Conservation (phyloP, 176 grass and related monocot genomes). For the Pharus latifolius region DNA sequence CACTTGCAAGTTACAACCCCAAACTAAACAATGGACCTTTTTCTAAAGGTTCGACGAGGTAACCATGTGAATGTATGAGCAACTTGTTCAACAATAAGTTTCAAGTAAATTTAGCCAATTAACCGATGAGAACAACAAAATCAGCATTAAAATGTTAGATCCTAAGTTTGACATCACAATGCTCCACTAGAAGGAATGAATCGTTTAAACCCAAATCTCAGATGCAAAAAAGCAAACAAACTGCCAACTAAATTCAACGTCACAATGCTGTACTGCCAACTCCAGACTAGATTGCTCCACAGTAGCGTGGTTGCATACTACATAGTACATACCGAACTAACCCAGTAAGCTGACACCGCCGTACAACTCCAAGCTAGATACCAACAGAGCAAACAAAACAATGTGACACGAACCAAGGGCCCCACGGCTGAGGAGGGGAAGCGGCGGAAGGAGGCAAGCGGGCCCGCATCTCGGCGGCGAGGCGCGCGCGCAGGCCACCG, state of each 20-base stretch:
- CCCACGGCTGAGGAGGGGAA: constrained; percentile 71
- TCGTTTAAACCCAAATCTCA: background rate
- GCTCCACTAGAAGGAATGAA: background rate
- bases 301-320: too few species aligned
- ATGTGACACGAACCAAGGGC: constrained; percentile 41
- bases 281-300: background rate
- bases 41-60: too few species aligned
- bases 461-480: constrained; percentile 64
- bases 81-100: too few species aligned
- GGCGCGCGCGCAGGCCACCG: constrained; percentile 34
- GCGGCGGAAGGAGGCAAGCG: constrained; percentile 44
- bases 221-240: background rate
- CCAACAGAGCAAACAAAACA: background rate
- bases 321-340: background rate
- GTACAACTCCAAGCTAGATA: background rate
- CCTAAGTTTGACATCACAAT: background rate
- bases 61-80: too few species aligned
- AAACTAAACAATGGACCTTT: too few species aligned
- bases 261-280: background rate
- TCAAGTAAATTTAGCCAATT: too few species aligned
- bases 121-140: too few species aligned
- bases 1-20: too few species aligned
- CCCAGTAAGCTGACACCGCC: background rate
- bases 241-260: background rate
- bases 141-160: background rate